Evolutionary conservation across 257 asterid genomes (phyloP), one percentile per base, ranked within the genome.

Genomic region (Gentiana macrophylla): DNA sequence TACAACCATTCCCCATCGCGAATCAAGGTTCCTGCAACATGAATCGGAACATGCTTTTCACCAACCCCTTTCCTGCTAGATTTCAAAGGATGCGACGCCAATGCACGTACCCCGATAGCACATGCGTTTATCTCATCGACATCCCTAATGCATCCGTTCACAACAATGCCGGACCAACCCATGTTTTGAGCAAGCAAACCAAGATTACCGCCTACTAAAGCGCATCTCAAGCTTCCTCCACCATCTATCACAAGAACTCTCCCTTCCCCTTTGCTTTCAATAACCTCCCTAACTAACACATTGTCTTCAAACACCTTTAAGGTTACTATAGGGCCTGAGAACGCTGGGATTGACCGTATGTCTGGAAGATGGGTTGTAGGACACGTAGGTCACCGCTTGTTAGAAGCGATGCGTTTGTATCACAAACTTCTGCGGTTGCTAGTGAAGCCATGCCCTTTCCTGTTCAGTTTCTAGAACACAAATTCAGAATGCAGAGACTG

Each of bases 1-100:
- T 89, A 89, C 74, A 89, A 62, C 97, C 95, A 89, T 69, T 89
- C 97, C 7, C 92, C 97, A 43, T 79, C 84, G 3, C 60, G 71
- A 56, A 89, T 81, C 62, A 74, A 57, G 33, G 72, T 67, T 12
- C 97, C 95, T 5, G 74, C 92, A 37, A 89, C 71, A 33, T 78
- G 62, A 57, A 85, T 51, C 0, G 82, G 79, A 2, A 63, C 49
- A 37, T 77, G 82, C 67, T 71, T 83, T 50, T 89, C 92, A 0
- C 94, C 95, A 0, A 52, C 3, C 2, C 95, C 95, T 66, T 69
- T 89, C 49, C 79, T 89, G 76, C 56, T 66, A 3, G 95, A 76
- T 67, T 86, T 89, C 72, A 62, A 85, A 46, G 97, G 97, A 55
- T 89, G 86, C 0, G 95, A 67, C 2, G 89, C 92, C 84, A 86